Percentiles rank a stretch among this genome's conserved stretches.
These are phyloP conservation scores for Eutypa lata DNA, from an alignment of 2,329 filamentous ascomycete genomes.

Conservation along the genomic window DNA sequence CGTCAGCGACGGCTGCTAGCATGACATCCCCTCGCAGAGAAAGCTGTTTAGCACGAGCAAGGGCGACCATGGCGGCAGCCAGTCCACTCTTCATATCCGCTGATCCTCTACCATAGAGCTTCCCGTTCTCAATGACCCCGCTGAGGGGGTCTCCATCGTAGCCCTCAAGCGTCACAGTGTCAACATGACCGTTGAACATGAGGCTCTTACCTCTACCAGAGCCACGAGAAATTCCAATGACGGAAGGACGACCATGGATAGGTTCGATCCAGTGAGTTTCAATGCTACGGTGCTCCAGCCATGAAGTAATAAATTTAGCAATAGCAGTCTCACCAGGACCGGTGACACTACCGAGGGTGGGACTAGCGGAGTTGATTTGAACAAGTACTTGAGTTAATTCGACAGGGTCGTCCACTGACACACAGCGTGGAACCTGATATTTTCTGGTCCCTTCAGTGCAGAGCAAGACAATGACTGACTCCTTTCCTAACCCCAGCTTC, in stretches of 20 bases:
- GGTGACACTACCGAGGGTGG: slow-evolving; percentile 35
- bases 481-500: slow-evolving; percentile 34
- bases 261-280: slow-evolving; percentile 48
- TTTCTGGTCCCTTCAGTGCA: slow-evolving; percentile 62
- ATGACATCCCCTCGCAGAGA: slow-evolving; percentile 46
- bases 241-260: slow-evolving; percentile 43
- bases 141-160: slow-evolving; percentile 45
- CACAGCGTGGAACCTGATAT: slow-evolving; percentile 36
- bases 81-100: slow-evolving; percentile 52
- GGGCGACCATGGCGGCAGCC: slow-evolving; percentile 41
- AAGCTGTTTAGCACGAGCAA: slow-evolving; percentile 33
- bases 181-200: slow-evolving; percentile 52
- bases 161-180: slow-evolving; percentile 47
- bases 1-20: slow-evolving; percentile 51
- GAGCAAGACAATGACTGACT: slow-evolving; percentile 62
- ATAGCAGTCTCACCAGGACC: slow-evolving; percentile 45
- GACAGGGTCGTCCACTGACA: slow-evolving; percentile 39
- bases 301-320: slow-evolving; percentile 43
- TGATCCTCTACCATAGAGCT: slow-evolving; percentile 43
- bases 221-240: slow-evolving; percentile 46
- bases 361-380: slow-evolving; percentile 48
- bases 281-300: slow-evolving; percentile 49
- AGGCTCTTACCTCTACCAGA: slow-evolving; percentile 43
- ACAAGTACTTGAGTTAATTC: slow-evolving; percentile 42
- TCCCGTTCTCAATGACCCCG: slow-evolving; percentile 36